Evolutionary conservation across 2,329 filamentous ascomycete species (phyloP).

Genomic region (Paracamarosporium sp.): DNA sequence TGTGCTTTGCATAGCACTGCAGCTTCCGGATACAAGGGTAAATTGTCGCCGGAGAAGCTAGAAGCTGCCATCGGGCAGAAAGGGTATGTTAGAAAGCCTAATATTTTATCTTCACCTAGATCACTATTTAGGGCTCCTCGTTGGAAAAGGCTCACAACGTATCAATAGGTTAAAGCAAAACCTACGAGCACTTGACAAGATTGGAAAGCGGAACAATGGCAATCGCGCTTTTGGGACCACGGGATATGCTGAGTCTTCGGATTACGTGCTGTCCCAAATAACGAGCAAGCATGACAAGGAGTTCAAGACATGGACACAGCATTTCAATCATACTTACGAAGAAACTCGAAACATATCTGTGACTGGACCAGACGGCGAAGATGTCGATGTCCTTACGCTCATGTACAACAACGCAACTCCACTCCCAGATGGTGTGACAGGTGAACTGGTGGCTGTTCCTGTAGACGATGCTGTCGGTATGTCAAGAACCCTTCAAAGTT

Average conservation of each 20-base stretch:
- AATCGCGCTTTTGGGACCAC: slow-evolving; percentile 7
- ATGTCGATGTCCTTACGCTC: background rate
- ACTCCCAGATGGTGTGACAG: slow-evolving; percentile 7
- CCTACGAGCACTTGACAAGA: slow-evolving; percentile 2
- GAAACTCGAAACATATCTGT: slow-evolving; percentile 5
- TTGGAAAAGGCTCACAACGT: too few relatives aligned
- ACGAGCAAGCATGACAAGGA: background rate
- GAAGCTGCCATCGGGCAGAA: slow-evolving; percentile 2
- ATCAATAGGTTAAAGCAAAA: slow-evolving; percentile 4
- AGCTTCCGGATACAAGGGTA: background rate
- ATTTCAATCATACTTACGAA: slow-evolving; percentile 8
- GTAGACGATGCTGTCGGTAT: slow-evolving; percentile 1
- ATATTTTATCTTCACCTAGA: too few relatives aligned
- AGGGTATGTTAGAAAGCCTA: background rate
- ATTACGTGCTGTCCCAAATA: slow-evolving; percentile 6
- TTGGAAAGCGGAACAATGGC: slow-evolving; percentile 5
- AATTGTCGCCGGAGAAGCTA: background rate
- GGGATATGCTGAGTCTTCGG: background rate
- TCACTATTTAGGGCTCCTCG: too few relatives aligned
- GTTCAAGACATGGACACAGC: slow-evolving; percentile 1
- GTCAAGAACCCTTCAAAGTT: background rate
- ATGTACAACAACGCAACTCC: slow-evolving; percentile 7
- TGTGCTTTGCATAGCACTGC: background rate
- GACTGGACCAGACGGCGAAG: slow-evolving; percentile 3
- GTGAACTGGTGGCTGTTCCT: slow-evolving; percentile 2